Evolutionary conservation across 257 asterid genomes (phyloP).

Genomic region (Solanum chaucha): DNA sequence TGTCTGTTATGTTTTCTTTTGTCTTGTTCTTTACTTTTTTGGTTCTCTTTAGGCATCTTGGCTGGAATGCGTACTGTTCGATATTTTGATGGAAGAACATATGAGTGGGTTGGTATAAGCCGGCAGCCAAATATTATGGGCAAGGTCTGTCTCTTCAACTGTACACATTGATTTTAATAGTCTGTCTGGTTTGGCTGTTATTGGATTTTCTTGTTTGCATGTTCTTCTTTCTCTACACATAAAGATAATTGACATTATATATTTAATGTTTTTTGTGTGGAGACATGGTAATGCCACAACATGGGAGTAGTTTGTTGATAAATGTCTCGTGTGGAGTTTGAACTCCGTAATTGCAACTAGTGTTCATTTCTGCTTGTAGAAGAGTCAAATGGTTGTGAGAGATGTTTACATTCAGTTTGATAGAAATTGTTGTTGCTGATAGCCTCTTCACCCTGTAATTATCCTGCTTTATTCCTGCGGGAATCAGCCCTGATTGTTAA

Average conservation of each 20-base stretch:
- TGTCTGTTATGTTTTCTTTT: background rate
- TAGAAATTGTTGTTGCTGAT: background rate
- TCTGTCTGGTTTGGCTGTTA: background rate
- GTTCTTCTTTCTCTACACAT: background rate
- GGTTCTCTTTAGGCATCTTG: constrained; percentile 62
- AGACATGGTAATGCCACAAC: background rate
- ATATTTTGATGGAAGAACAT: constrained; percentile 92
- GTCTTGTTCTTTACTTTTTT: background rate
- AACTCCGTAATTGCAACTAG: background rate
- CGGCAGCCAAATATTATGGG: constrained; percentile 92
- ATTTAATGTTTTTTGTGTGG: background rate
- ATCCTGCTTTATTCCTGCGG: background rate
- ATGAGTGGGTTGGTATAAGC: constrained; percentile 98
- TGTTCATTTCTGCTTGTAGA: background rate
- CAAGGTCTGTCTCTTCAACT: constrained; percentile 42
- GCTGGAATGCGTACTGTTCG: constrained; percentile 97
- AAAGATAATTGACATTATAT: background rate
- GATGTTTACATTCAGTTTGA: background rate
- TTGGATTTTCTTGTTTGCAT: background rate
- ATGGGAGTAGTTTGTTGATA: background rate
- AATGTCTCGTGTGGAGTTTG: background rate
- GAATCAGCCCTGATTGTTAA: background rate
- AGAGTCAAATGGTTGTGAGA: background rate
- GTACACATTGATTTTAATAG: background rate
- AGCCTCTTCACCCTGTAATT: background rate